Conservation (phyloP, 352 stramenopile species). For the Globisporangium carolinianum region DNA sequence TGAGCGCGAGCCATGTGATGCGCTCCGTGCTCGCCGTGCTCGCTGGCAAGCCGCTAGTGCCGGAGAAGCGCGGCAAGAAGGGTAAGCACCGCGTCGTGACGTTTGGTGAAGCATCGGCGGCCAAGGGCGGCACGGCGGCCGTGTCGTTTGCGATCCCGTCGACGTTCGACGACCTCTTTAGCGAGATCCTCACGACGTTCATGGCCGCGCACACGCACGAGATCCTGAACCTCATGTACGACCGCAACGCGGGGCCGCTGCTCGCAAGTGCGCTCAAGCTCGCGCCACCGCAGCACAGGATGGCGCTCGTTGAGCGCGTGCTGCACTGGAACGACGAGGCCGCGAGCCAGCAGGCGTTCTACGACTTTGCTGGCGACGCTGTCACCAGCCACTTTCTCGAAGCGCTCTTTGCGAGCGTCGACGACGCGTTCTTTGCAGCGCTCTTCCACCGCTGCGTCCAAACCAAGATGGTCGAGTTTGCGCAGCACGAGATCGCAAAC, state of each 20-base stretch:
- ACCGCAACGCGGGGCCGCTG: conserved; percentile 68
- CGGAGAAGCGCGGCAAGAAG: conserved; percentile 80
- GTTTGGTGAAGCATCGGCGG: conserved; percentile 35
- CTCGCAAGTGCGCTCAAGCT: conserved; percentile 59
- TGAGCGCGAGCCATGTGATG: conserved; percentile 80
- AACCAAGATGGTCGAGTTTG: conserved; percentile 58
- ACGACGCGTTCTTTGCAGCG: conserved; percentile 59
- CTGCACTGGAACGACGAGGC: conserved; percentile 68
- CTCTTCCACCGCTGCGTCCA: conserved; percentile 61
- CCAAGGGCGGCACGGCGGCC: conserved; percentile 26
- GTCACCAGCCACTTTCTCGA: conserved; percentile 79
- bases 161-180: conserved; percentile 51
- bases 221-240: conserved; percentile 59
- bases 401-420: conserved; percentile 44
- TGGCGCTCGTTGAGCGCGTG: conserved; percentile 52
- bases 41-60: conserved; percentile 51
- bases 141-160: conserved; percentile 42
- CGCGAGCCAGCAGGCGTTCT: conserved; percentile 41
- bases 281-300: conserved; percentile 34
- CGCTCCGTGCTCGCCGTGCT: conserved; percentile 65
- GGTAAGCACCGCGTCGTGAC: conserved; percentile 64
- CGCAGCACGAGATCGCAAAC: conserved; percentile 69
- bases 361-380: conserved; percentile 58
- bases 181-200: conserved; percentile 45
- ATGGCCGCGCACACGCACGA: conserved; percentile 32